Evolutionary conservation across 2,329 filamentous ascomycete species (phyloP), one percentile per base, ranked within the genome.

Genomic region (Beauveria sp.): DNA sequence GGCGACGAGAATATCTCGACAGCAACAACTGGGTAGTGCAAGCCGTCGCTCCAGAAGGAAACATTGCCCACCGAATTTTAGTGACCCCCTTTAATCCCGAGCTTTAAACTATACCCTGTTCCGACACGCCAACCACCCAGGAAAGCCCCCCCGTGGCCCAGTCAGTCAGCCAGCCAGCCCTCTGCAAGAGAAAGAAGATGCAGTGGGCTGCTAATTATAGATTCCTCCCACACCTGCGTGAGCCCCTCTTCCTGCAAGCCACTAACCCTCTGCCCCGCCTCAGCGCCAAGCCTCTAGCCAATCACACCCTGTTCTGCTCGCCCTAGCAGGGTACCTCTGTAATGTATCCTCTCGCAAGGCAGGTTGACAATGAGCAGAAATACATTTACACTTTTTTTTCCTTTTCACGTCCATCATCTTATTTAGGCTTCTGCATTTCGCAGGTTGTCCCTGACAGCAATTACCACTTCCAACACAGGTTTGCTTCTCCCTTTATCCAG

Each of bases 221-320:
- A 38, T 31, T n/a, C n/a, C 28, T 50, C 26, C 26, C 50, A 53
- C 50, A 57, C 42, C 5, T 56, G 43, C 54, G 9, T 48, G 28
- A 43, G 54, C 43, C 54, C 42, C 42, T 14, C 31, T 46, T 58
- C 45, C 55, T 58, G 55, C 55, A 58, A 58, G 55, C 55, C 55
- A 58, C 55, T 6, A 22, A 8, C 34, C 42, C 43, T 38, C 43
- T 34, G 45, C 55, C 55, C 55, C 55, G 45, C 55, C 55, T 24
- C 45, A 40, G 55, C 55, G 55, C 45, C 55, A 42, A 58, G 14
- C n/a, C 45, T 20, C 55, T 42, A 18, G 34, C 55, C 55, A 58
- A 58, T 58, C 45, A 50, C 43, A 9, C 31, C 10, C 7, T 58
- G 28, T 8, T 58, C 12, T 7, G 18, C 24, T 28, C 28, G 28